Percentiles rank a stretch among this genome's conserved stretches.
phyloP scores from a whole-genome alignment of 2,329 filamentous ascomycete species.

The Neonectria neomacrospora region DNA sequence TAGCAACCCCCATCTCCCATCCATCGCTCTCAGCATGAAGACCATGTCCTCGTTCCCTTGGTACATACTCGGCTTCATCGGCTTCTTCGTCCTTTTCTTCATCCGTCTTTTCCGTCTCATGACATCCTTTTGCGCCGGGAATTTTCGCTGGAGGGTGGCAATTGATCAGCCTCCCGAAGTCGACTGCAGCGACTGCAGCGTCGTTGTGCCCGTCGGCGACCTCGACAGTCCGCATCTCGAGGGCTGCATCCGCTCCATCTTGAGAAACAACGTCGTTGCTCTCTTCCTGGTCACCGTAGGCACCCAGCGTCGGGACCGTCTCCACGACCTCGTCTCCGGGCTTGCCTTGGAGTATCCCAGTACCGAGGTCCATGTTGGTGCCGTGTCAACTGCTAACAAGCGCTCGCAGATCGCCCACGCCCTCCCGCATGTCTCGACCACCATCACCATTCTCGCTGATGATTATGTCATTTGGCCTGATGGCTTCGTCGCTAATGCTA shows the following conservation, averaged over 20 bases:
- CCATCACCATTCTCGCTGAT: constrained; percentile 27
- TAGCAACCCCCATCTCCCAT: too few species aligned
- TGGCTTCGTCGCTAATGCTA: constrained; percentile 20
- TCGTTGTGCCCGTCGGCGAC: constrained; percentile 27
- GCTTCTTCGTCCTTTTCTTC: not conserved
- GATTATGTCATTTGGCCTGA: constrained; percentile 31
- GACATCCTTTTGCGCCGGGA: too few species aligned
- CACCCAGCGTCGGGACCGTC: not conserved
- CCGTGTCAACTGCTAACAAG: constrained; percentile 28
- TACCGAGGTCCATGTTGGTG: constrained; percentile 31
- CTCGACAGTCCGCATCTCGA: not conserved
- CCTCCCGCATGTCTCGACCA: not conserved
- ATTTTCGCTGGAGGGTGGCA: not conserved
- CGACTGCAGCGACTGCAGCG: not conserved
- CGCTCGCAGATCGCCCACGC: constrained; percentile 34
- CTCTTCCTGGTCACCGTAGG: constrained; percentile 23
- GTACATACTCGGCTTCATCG: not conserved
- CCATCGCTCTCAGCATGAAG: too few species aligned
- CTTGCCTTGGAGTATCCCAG: constrained; percentile 6
- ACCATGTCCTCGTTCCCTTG: not conserved
- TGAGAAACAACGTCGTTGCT: constrained; percentile 15
- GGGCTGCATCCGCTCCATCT: constrained; percentile 15
- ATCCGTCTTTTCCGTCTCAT: not conserved
- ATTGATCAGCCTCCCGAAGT: not conserved
- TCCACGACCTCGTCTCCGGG: constrained; percentile 6